Percentiles rank a stretch among this genome's conserved stretches.
These are phyloP conservation scores for Phytophthora foliorum DNA, from an alignment of 352 stramenopile species.

Conservation along the genomic window DNA sequence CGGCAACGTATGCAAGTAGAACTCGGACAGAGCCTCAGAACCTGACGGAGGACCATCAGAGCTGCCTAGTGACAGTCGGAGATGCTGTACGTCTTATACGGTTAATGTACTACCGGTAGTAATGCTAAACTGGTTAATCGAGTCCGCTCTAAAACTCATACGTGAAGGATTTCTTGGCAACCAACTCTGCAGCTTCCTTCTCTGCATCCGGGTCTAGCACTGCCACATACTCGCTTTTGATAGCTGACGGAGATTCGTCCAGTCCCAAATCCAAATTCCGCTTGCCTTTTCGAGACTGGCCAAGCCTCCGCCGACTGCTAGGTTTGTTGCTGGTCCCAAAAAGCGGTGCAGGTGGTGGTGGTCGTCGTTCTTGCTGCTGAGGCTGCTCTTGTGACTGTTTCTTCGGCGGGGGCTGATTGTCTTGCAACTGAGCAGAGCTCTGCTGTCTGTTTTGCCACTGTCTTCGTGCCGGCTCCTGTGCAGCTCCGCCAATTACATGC, in stretches of 20 bases:
- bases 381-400: conserved; percentile 5
- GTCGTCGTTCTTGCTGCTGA: conserved; percentile 12
- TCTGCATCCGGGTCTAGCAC: conserved; percentile 38
- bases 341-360: conserved; percentile 20
- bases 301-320: conserved; percentile 28
- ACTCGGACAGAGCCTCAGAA: too few species aligned
- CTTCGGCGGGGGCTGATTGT: conserved; percentile 2
- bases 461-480: conserved; percentile 11
- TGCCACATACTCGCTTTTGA: conserved; percentile 50
- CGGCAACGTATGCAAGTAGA: too few species aligned
- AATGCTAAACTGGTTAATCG: conserved; percentile 8
- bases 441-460: conserved; percentile 25
- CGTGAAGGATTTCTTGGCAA: conserved; percentile 56
- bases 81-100: conserved; percentile 16
- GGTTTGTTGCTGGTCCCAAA: conserved; percentile 27
- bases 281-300: conserved; percentile 24
- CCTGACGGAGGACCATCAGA: not conserved
- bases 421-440: conserved; percentile 1
- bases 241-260: conserved; percentile 41
- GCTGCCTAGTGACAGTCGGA: conserved; percentile 1
- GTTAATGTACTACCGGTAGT: conserved; percentile 8
- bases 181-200: conserved; percentile 34
- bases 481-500: conserved; percentile 23
- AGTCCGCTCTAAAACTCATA: conserved; percentile 48
- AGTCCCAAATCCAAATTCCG: conserved; percentile 21